A percentile compares a stretch with the other conserved stretches of the same genome.
Evolutionary conservation across 2,329 filamentous ascomycete species (phyloP).

Genomic region (Allantophomopsis cytisporea): DNA sequence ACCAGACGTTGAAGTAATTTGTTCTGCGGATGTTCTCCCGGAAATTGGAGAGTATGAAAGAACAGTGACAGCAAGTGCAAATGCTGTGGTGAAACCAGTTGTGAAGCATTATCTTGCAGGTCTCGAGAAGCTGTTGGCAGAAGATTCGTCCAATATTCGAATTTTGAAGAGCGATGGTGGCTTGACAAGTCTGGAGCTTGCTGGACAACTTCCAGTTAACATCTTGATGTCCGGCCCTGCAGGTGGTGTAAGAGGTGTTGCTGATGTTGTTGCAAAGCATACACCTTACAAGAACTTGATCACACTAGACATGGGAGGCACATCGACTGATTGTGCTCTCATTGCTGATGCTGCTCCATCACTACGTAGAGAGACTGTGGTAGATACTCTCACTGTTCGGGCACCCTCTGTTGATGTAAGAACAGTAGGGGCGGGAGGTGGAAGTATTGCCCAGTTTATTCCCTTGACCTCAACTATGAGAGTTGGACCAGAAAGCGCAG

Average conservation of each 20-base stretch:
- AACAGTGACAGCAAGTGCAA: constrained; percentile 31
- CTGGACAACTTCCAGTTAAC: constrained; percentile 30
- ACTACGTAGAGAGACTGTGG: constrained; percentile 29
- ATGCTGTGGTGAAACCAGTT: constrained; percentile 31
- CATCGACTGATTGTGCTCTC: constrained; percentile 31
- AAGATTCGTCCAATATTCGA: constrained; percentile 28
- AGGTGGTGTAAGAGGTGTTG: constrained; percentile 33
- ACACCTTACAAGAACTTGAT: constrained; percentile 33
- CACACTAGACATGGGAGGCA: constrained; percentile 36
- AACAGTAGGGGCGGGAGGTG: constrained; percentile 33
- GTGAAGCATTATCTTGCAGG: constrained; percentile 29
- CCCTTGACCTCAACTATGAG: constrained; percentile 21
- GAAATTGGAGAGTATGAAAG: constrained; percentile 34
- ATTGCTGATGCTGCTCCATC: constrained; percentile 27
- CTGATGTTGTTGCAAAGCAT: constrained; percentile 27
- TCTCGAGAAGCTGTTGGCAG: constrained; percentile 22
- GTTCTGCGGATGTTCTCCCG: constrained; percentile 28
- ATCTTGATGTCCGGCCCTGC: constrained; percentile 34
- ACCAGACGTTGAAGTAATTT: constrained; percentile 26
- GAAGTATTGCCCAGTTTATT: constrained; percentile 32
- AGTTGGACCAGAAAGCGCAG: constrained; percentile 28
- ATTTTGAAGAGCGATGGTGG: constrained; percentile 35
- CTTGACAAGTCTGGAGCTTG: constrained; percentile 27
- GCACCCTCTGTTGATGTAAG: constrained; percentile 32
- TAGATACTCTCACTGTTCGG: constrained; percentile 27